These are phyloP conservation scores for Gossypium trilobum DNA, from an alignment of 441 rosid genomes.

Conservation along the genomic window DNA sequence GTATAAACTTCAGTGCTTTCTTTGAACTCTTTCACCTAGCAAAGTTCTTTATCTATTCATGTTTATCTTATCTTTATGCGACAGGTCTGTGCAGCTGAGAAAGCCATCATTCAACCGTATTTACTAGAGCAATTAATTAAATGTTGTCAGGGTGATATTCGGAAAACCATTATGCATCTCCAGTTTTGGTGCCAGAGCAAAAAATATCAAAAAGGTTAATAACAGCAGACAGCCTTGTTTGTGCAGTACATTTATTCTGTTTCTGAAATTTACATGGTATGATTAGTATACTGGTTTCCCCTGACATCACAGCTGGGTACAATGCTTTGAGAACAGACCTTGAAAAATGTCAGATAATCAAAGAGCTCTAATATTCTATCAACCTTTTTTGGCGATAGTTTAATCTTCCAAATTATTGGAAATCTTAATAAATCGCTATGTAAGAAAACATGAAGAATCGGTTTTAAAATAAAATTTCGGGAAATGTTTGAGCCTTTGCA, in stretches of 20 bases:
- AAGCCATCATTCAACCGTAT: constrained; percentile 39
- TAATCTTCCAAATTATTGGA: background rate
- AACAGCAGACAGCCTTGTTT: background rate
- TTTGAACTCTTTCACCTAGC: constrained; percentile 1
- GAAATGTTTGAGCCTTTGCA: too few species aligned
- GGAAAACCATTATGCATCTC: constrained; percentile 70
- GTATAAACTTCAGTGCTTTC: constrained; percentile 30
- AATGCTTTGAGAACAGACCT: too few species aligned
- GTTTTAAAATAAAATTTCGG: background rate
- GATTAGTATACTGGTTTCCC: background rate
- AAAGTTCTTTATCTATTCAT: constrained; percentile 13
- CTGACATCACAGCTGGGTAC: too few species aligned
- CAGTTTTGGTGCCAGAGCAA: constrained; percentile 89
- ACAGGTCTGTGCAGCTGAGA: constrained; percentile 77
- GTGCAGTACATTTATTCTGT: background rate
- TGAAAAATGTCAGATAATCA: too few species aligned
- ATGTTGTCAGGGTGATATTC: constrained; percentile 63
- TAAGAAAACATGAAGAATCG: background rate
- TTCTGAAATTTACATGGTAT: background rate
- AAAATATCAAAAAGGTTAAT: constrained; percentile 45
- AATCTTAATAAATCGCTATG: background rate
- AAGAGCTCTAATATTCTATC: too few species aligned
- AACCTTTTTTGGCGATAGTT: background rate
- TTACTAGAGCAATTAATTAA: constrained; percentile 44
- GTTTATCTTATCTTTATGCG: constrained; percentile 12